Evolutionary conservation across 139 green algal genomes (phyloP).

Genomic region (Chlamydomonas sp.): DNA sequence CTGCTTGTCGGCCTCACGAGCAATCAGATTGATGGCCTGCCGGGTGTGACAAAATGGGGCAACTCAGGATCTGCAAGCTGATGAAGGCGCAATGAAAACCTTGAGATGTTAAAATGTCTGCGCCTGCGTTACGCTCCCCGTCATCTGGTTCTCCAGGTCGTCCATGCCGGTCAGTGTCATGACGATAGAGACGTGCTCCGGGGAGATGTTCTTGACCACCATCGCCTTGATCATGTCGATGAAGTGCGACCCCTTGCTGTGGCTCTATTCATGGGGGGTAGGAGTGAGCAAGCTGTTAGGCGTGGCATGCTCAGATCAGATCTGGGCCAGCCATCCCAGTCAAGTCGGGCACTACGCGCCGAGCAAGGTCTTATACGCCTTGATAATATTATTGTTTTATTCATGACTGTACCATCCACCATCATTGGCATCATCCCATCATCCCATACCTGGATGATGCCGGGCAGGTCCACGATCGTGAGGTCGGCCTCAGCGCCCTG

Average conservation of each 20-base stretch:
- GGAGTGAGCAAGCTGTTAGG: not conserved
- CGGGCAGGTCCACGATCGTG: conserved; percentile 20
- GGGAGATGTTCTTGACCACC: not conserved
- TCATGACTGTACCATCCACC: not conserved
- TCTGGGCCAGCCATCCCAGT: conserved; percentile 9
- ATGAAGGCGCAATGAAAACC: not conserved
- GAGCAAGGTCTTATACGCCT: conserved; percentile 23
- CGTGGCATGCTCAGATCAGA: not conserved
- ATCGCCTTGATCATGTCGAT: not conserved
- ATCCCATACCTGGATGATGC: conserved; percentile 28
- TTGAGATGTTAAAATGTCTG: not conserved
- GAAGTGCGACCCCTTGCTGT: not conserved
- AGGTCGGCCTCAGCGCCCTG: not conserved
- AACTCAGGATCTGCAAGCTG: not conserved
- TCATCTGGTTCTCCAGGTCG: not conserved
- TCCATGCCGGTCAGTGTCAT: not conserved
- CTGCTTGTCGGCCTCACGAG: conserved; percentile 7
- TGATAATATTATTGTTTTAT: not conserved
- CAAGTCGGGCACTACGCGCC: conserved; percentile 10
- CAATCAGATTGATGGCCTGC: conserved; percentile 9
- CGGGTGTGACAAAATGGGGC: not conserved
- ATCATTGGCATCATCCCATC: not conserved
- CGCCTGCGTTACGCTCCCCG: not conserved
- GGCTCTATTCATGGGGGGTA: not conserved
- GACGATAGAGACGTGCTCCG: not conserved